Evolutionary conservation across 177 flowering plant genomes (phyloP).

Genomic region (Telopea speciosissima): DNA sequence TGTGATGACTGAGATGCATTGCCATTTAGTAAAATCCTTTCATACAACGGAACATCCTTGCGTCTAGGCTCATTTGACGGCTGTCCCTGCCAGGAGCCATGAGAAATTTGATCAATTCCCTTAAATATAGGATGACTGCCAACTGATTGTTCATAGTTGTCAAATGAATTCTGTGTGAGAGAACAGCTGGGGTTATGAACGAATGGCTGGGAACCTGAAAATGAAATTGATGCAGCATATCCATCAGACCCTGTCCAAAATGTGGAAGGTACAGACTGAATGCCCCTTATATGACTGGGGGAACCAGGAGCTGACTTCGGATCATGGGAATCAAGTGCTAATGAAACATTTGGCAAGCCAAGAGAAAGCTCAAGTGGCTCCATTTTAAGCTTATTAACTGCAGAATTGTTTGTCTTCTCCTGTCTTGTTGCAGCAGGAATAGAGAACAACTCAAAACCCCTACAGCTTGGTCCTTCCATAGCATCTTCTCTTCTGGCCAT

Average conservation of each 20-base stretch:
- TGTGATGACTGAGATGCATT: slow-evolving; percentile 40
- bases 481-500: slow-evolving; percentile 27
- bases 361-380: slow-evolving; percentile 87
- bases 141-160: slow-evolving; percentile 74
- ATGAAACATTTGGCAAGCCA: slow-evolving; percentile 69
- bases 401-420: slow-evolving; percentile 31
- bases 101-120: slow-evolving; percentile 50
- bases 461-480: slow-evolving; percentile 69
- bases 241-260: slow-evolving; percentile 62
- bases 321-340: slow-evolving; percentile 49
- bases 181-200: slow-evolving; percentile 92
- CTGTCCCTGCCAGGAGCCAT: slow-evolving; percentile 43
- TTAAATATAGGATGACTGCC: slow-evolving; percentile 80
- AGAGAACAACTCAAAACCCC: slow-evolving; percentile 69
- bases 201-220: slow-evolving; percentile 81
- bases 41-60: slow-evolving; percentile 51
- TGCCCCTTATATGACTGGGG: slow-evolving; percentile 55
- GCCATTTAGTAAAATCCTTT: slow-evolving; percentile 44
- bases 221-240: slow-evolving; percentile 73
- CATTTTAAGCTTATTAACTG: slow-evolving; percentile 24
- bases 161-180: slow-evolving; percentile 64
- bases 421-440: slow-evolving; percentile 36
- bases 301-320: slow-evolving; percentile 45
- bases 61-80: slow-evolving; percentile 49
- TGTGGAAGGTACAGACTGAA: slow-evolving; percentile 61